Base-by-base conservation (phyloP, 1,284 basidiomycete species). In the Cutaneotrichosporon sp. region DNA sequence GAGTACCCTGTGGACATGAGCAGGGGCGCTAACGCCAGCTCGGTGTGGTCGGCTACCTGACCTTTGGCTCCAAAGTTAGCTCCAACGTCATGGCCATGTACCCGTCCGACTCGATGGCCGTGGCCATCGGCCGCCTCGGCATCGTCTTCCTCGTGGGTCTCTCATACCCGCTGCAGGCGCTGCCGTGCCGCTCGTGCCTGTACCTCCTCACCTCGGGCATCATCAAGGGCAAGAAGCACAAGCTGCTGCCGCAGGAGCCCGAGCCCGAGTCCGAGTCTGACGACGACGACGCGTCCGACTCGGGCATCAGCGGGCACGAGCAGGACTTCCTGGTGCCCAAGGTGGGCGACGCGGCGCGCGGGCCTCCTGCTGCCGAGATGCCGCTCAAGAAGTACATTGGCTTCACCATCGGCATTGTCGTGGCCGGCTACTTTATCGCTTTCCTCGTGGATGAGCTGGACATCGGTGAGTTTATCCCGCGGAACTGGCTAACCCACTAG, bases 161-260 rank as follows among this genome's bases (percentile, higher is more conserved):
- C 70, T 93, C 91, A 14, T 97, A 97, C 78, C 93, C 95, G 0
- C 78, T 97, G 52, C 95, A 97, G 79, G 88, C 94, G 4, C 90
- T 95, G 64, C 97, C 97, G 0, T 97, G 94, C 75, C 84, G 97
- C 55, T 91, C 90, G 67, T 95, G 91, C 71, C 80, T 99, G 43
- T 92, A 95, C 81, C 95, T 97, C 31, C 87, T 98, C 43, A 76
- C 77, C 24, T 74, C 76, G 14, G 72, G 70, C 31, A 62, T 73
- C 33, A 72, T 72, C 67, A 65, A 67, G 57, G 43, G 53, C 57
- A 67, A 75, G 60, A 67, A 60, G 62, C 53, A 63, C 52, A 65
- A 59, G 57, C 52, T 58, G 11, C 49, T 58, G 16, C 34, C 56
- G 2, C 59, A 62, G 16, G 62, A 65, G 20, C 60, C 72, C 33